Percentiles rank a stretch among this genome's conserved stretches.
phyloP scores from a whole-genome alignment of 805 yeast genomes.

The Lachancea waltii region DNA sequence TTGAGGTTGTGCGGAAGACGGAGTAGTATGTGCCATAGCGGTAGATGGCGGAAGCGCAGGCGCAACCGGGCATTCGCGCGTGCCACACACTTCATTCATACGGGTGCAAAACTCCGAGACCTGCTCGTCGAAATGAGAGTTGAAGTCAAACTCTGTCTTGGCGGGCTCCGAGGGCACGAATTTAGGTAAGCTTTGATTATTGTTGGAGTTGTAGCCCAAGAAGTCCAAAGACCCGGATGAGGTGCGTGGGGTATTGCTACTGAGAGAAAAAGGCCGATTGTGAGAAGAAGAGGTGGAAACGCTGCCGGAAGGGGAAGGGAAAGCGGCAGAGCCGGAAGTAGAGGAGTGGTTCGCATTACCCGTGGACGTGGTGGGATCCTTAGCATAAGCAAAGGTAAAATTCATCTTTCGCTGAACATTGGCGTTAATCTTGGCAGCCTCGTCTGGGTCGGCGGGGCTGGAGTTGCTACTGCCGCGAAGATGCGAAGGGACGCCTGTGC shows the following conservation, averaged over 20 bases:
- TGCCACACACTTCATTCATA: slow-evolving; percentile 79
- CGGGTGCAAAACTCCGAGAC: slow-evolving; percentile 70
- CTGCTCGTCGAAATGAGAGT: slow-evolving; percentile 56
- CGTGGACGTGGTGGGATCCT: slow-evolving; percentile 24
- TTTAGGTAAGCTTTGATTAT: slow-evolving; percentile 7
- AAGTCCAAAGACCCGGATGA: slow-evolving; percentile 10
- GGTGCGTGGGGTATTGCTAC: slow-evolving; percentile 9
- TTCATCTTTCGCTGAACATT: slow-evolving; percentile 21
- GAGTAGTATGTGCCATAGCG: neutral
- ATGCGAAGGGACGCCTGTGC: slow-evolving; percentile 5
- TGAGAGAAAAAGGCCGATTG: slow-evolving; percentile 4
- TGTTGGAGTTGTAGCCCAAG: slow-evolving; percentile 3
- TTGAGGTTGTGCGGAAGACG: neutral
- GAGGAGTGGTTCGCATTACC: too few species aligned
- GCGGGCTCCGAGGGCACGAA: slow-evolving; percentile 4
- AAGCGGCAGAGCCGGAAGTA: too few species aligned
- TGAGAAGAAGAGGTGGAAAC: slow-evolving; percentile 6
- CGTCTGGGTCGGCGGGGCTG: slow-evolving; percentile 3
- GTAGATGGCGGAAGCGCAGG: neutral
- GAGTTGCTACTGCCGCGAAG: slow-evolving; percentile 3
- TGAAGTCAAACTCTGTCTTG: slow-evolving; percentile 32
- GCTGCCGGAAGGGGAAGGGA: slow-evolving; percentile 25
- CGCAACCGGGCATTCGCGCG: slow-evolving; percentile 62
- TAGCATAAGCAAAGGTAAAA: slow-evolving; percentile 52
- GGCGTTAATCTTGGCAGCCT: slow-evolving; percentile 9